Base-by-base conservation (phyloP, 495 filamentous ascomycete genomes). In the Coniosporium apollinis region DNA sequence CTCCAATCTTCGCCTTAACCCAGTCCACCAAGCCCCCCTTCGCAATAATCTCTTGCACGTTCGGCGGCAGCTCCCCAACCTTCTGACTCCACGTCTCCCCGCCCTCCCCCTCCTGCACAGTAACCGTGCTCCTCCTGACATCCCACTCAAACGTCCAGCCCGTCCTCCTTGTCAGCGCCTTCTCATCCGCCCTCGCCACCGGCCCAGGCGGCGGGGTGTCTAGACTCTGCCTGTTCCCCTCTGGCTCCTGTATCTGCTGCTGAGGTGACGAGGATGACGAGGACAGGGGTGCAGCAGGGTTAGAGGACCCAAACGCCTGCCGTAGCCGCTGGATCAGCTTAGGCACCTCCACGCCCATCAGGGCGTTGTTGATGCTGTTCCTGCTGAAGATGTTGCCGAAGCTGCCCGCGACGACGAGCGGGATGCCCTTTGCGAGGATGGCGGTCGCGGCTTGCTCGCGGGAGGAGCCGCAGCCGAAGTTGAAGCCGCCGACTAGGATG, bases 101-200 rank as follows among this genome's bases (percentile, higher is more conserved):
- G 22, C 57, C 50, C 43, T 63, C 48, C 3, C 81, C 81, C 57
- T 94, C 82, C 33, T 64, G 66, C 1, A 94, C 63, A 1, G 54
- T 61, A 3, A 94, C 75, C 36, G 57, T 68, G 44, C 74, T 81
- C 30, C 72, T 60, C 32, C 67, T 53, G 2, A 94, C 79, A 56
- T 94, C 81, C 87, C 87, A 94, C 22, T 65, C 65, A 25, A 94
- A 59, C 24, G 58, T 83, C 87, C 89, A 97, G 28, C 85, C 87
- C 0, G 89, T 94, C 11, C 86, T 66, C 20, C 80, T 66, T 6
- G 87, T 93, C 22, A 72, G 57, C n/a, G 54, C 46, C 52, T 74
- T 80, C 22, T 69, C 60, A 11, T 52, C 34, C 36, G 26, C 28
- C 15, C 34, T 10, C 29, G 34, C 19, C 5, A 26, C n/a, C 15